These are phyloP conservation scores for Massarina eburnea DNA, from an alignment of 2,329 filamentous ascomycete species.

Conservation along the genomic window DNA sequence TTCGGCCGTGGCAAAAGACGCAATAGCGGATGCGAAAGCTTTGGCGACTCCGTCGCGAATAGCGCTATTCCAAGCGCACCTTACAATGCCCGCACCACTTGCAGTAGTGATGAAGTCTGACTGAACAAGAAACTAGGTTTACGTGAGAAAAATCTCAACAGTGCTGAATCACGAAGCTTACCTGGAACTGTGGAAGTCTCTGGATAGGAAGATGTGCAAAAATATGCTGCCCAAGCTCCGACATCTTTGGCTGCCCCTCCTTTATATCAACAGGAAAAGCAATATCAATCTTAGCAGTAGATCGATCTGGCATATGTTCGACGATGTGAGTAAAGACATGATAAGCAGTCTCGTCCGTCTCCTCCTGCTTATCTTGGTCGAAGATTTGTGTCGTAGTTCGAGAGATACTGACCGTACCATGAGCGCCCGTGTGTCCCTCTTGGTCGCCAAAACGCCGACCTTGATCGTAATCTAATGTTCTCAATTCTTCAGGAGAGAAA, in stretches of 20 bases:
- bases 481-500: too few relatives aligned
- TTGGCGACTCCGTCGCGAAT: constrained; percentile 14
- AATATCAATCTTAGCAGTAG: constrained; percentile 11
- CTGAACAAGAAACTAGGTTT: constrained; percentile 31
- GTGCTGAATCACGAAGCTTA: too few relatives aligned
- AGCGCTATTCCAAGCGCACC: constrained; percentile 24
- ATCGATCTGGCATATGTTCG: constrained; percentile 11
- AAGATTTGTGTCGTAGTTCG: too few relatives aligned
- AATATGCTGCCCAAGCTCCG: constrained; percentile 13
- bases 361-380: too few relatives aligned
- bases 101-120: constrained; percentile 28
- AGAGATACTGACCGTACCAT: too few relatives aligned
- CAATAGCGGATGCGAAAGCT: constrained; percentile 13
- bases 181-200: constrained; percentile 16
- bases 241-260: constrained; percentile 18
- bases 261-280: constrained; percentile 23
- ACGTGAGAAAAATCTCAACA: too few relatives aligned
- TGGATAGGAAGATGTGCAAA: constrained; percentile 25
- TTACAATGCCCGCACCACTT: constrained; percentile 20
- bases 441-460: too few relatives aligned
- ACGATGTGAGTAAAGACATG: constrained; percentile 1
- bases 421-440: too few relatives aligned
- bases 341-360: constrained; percentile 6
- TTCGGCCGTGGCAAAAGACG: constrained; percentile 9
- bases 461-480: too few relatives aligned